Evolutionary conservation across 2,329 filamentous ascomycete species (phyloP).

Genomic region (Dothiorella sarmentorum): DNA sequence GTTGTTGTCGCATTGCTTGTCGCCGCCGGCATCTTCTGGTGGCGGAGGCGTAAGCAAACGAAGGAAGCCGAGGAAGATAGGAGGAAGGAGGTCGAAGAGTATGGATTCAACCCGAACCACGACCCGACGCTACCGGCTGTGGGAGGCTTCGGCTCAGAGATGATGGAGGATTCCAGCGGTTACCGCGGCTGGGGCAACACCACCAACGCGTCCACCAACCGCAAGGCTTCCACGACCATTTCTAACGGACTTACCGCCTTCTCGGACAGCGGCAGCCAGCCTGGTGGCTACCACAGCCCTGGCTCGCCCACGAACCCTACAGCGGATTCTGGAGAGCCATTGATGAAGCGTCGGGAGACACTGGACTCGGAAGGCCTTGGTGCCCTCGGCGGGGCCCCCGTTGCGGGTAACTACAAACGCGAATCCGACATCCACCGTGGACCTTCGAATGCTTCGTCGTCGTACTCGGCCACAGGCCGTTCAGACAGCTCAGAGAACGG

Average conservation of each 20-base stretch:
- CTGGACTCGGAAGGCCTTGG: slow-evolving; percentile 77
- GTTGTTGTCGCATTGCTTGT: slow-evolving; percentile 80
- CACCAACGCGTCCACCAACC: slow-evolving; percentile 61
- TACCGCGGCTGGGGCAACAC: slow-evolving; percentile 95
- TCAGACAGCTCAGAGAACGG: slow-evolving; percentile 63
- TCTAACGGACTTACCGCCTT: slow-evolving; percentile 66
- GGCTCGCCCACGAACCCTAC: slow-evolving; percentile 65
- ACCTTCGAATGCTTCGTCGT: slow-evolving; percentile 92
- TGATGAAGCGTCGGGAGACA: slow-evolving; percentile 50
- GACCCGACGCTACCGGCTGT: slow-evolving; percentile 73
- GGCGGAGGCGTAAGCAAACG: slow-evolving; percentile 81
- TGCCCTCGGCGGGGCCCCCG: slow-evolving; percentile 67
- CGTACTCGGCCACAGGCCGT: slow-evolving; percentile 77
- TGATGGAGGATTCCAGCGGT: slow-evolving; percentile 71
- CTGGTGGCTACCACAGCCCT: slow-evolving; percentile 49
- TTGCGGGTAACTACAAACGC: slow-evolving; percentile 58
- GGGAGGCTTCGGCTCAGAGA: slow-evolving; percentile 60
- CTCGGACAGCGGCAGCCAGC: slow-evolving; percentile 65
- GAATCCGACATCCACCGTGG: slow-evolving; percentile 72
- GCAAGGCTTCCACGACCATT: slow-evolving; percentile 85
- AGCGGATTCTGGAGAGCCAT: slow-evolving; percentile 64
- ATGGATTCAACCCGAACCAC: slow-evolving; percentile 95
- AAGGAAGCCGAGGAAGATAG: slow-evolving; percentile 83
- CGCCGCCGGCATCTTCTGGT: slow-evolving; percentile 73
- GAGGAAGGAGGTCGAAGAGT: slow-evolving; percentile 95